Conservation (phyloP, 768 basidiomycete genomes). For the Boletus barrowsii region DNA sequence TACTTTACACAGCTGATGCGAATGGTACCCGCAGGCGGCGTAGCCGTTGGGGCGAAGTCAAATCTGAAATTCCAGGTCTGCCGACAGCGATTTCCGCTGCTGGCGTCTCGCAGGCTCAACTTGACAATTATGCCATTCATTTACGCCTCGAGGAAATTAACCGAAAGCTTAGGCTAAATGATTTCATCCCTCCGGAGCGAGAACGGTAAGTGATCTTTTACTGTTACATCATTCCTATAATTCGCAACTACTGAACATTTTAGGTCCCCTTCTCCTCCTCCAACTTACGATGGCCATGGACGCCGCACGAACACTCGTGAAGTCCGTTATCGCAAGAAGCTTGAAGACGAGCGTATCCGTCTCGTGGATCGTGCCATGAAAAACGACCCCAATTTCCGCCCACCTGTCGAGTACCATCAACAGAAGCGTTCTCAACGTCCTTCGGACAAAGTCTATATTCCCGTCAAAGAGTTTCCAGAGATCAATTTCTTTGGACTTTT, state of each 20-base stretch:
- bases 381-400: conserved; percentile 96
- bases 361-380: conserved; percentile 97
- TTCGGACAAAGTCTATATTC: conserved; percentile 98
- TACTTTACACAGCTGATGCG: conserved; percentile 61
- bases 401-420: conserved; percentile 94
- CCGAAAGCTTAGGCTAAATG: conserved; percentile 87
- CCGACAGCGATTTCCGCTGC: conserved; percentile 92
- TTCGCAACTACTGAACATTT: conserved; percentile 13
- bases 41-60: conserved; percentile 96
- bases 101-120: conserved; percentile 92
- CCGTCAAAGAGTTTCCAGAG: conserved; percentile 99
- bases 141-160: conserved; percentile 97
- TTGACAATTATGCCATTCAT: conserved; percentile 97
- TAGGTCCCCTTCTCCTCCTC: conserved; percentile 94
- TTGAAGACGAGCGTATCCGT: conserved; percentile 87
- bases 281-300: conserved; percentile 96
- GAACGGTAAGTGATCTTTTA: conserved; percentile 57
- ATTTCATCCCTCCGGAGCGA: conserved; percentile 92
- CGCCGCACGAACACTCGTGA: conserved; percentile 98
- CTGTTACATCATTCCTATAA: background rate
- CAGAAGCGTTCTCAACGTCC: conserved; percentile 92
- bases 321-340: conserved; percentile 95
- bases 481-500: conserved; percentile 99
- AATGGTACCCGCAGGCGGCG: conserved; percentile 92
- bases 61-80: conserved; percentile 85